phyloP scores from a whole-genome alignment of 805 yeast species.

The Pichia exigua region DNA sequence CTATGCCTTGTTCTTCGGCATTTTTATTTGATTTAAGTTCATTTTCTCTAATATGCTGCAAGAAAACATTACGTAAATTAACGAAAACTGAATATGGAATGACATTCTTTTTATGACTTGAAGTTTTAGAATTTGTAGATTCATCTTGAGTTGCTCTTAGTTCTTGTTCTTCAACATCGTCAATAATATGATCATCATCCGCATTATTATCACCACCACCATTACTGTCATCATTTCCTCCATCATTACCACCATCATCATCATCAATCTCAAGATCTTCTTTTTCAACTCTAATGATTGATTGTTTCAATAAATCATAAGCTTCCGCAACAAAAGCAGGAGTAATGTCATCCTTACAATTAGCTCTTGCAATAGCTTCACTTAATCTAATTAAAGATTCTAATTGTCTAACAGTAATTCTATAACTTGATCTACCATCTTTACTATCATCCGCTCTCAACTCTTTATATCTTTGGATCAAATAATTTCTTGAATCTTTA shows the following conservation, averaged over 20 bases:
- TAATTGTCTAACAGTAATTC: conserved; percentile 95
- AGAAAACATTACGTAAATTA: conserved; percentile 72
- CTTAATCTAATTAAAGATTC: conserved; percentile 89
- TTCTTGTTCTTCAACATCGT: neutral
- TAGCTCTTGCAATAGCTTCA: conserved; percentile 96
- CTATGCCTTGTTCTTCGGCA: conserved; percentile 34
- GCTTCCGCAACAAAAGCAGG: conserved; percentile 90
- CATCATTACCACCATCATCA: conserved; percentile 33
- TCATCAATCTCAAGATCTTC: conserved; percentile 86
- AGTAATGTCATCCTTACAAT: conserved; percentile 82
- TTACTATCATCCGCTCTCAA: conserved; percentile 86
- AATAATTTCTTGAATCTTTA: conserved; percentile 64
- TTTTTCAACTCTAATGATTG: conserved; percentile 87
- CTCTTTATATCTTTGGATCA: conserved; percentile 76
- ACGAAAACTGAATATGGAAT: conserved; percentile 84
- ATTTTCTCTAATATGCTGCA: conserved; percentile 37
- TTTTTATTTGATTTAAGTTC: conserved; percentile 41
- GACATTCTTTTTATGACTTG: conserved; percentile 20
- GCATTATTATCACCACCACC: conserved; percentile 9
- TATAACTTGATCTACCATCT: conserved; percentile 79
- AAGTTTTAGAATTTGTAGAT: conserved; percentile 23
- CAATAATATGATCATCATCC: neutral
- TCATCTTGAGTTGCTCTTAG: conserved; percentile 13
- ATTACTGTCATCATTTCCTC: conserved; percentile 29
- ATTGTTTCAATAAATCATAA: conserved; percentile 77